A percentile compares a stretch with the other conserved stretches of the same genome.
These are phyloP conservation scores for Epichloe brachyelytri DNA, from an alignment of 2,329 filamentous ascomycete genomes.

Conservation along the genomic window DNA sequence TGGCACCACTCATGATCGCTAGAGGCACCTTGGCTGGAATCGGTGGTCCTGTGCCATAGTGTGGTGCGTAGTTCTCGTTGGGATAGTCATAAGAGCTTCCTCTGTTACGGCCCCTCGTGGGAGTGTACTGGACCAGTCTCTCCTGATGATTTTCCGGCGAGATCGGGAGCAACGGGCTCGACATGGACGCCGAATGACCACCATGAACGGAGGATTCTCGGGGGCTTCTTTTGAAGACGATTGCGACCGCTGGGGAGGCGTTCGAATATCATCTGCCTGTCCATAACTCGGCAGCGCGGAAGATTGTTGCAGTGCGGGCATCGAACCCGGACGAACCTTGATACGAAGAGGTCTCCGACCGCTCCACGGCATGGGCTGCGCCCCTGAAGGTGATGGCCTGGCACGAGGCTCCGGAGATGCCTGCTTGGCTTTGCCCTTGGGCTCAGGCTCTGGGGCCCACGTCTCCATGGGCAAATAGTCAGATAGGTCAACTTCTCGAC, in stretches of 20 bases:
- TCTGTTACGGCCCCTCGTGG: conserved; percentile 25
- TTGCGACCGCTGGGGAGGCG: conserved; percentile 33
- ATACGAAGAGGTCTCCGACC: conserved; percentile 40
- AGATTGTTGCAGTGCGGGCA: conserved; percentile 18
- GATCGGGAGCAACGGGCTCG: conserved; percentile 40
- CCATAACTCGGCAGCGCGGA: conserved; percentile 15
- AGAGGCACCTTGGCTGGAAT: conserved; percentile 61
- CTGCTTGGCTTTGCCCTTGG: conserved; percentile 22
- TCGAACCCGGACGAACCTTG: conserved; percentile 34
- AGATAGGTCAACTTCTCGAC: conserved; percentile 65
- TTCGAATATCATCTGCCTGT: conserved; percentile 20
- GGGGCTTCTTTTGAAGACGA: conserved; percentile 51
- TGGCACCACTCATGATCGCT: conserved; percentile 30
- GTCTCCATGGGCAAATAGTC: conserved; percentile 67
- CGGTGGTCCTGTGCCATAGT: conserved; percentile 35
- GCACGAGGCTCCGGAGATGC: conserved; percentile 20
- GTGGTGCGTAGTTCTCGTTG: conserved; percentile 37
- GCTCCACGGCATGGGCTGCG: conserved; percentile 37
- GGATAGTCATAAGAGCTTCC: conserved; percentile 40
- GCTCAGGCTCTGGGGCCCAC: conserved; percentile 66
- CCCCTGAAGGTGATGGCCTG: conserved; percentile 34
- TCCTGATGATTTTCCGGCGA: conserved; percentile 39
- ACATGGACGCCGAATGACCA: conserved; percentile 22
- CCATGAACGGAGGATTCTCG: conserved; percentile 28
- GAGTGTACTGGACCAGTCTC: conserved; percentile 23